A percentile compares a stretch with the other conserved stretches of the same genome.
Conservation (phyloP, 2,329 filamentous ascomycete genomes). For the Colletotrichum liaoningense region DNA sequence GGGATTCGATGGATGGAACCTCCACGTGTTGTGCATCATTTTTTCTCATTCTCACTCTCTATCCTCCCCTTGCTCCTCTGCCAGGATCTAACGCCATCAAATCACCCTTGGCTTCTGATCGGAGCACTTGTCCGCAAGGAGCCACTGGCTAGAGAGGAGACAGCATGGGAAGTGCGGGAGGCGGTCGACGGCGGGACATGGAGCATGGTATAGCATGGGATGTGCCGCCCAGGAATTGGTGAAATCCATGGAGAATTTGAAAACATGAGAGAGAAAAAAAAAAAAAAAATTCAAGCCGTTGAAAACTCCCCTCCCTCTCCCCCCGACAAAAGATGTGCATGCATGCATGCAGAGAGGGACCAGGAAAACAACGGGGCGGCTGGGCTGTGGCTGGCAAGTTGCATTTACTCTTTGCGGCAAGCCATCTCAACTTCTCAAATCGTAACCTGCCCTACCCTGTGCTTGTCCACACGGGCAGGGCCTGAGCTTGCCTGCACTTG, state of each 20-base stretch:
- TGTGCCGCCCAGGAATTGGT: slow-evolving; percentile 5
- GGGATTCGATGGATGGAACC: slow-evolving; percentile 12
- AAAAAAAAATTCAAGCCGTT: slow-evolving; percentile 10
- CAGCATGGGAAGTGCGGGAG: slow-evolving; percentile 8
- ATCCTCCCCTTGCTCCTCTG: not conserved
- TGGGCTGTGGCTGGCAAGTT: slow-evolving; percentile 22
- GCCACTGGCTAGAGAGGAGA: not conserved
- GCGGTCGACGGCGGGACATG: slow-evolving; percentile 7
- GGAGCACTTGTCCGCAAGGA: slow-evolving; percentile 21
- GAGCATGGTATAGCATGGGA: slow-evolving; percentile 3
- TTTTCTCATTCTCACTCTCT: not conserved
- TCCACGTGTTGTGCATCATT: not conserved
- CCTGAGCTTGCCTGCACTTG: slow-evolving; percentile 3
- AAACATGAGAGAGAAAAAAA: not conserved
- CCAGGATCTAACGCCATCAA: slow-evolving; percentile 26
- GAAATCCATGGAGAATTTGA: slow-evolving; percentile 19
- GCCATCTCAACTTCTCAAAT: slow-evolving; percentile 11
- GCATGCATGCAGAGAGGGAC: not conserved
- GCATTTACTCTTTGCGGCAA: not conserved
- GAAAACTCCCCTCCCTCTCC: not conserved
- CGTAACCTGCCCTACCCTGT: slow-evolving; percentile 11
- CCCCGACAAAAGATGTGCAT: slow-evolving; percentile 9
- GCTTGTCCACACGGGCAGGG: not conserved
- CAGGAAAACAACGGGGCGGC: slow-evolving; percentile 16
- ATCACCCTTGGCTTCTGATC: slow-evolving; percentile 13